These are phyloP conservation scores for Lepiota venenata DNA, from an alignment of 768 basidiomycete species.

Conservation along the genomic window DNA sequence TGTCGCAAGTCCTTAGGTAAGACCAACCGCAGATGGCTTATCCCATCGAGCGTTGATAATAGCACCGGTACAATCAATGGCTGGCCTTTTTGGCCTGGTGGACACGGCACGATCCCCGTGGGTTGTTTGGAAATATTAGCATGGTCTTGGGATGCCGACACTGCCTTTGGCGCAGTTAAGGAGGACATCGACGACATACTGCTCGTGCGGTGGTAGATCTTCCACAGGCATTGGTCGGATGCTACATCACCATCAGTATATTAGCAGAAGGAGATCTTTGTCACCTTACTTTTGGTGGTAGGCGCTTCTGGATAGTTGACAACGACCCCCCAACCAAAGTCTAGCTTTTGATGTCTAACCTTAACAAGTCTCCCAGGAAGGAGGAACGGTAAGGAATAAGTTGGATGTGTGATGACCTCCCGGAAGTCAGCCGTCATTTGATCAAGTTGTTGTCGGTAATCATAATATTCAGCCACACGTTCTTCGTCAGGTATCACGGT, in stretches of 20 bases:
- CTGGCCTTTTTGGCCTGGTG: slow-evolving; percentile 66
- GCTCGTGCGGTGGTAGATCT: slow-evolving; percentile 77
- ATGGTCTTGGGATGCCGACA: slow-evolving; percentile 54
- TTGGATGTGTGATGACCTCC: slow-evolving; percentile 92
- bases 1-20: slow-evolving; percentile 88
- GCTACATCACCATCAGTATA: slow-evolving; percentile 33
- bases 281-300: slow-evolving; percentile 67
- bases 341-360: slow-evolving; percentile 78
- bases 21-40: slow-evolving; percentile 84
- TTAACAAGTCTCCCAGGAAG: slow-evolving; percentile 91
- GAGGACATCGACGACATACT: slow-evolving; percentile 92
- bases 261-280: background rate
- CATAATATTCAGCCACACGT: slow-evolving; percentile 86
- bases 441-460: slow-evolving; percentile 89
- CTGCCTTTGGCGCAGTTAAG: slow-evolving; percentile 73
- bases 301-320: slow-evolving; percentile 88
- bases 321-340: slow-evolving; percentile 97
- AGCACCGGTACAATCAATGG: slow-evolving; percentile 88
- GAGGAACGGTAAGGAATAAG: slow-evolving; percentile 92
- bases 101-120: slow-evolving; percentile 73
- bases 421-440: slow-evolving; percentile 86
- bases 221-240: slow-evolving; percentile 66
- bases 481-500: slow-evolving; percentile 83
- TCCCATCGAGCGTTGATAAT: slow-evolving; percentile 80
- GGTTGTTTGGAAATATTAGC: slow-evolving; percentile 54